A percentile compares a stretch with the other conserved stretches of the same genome.
These are phyloP conservation scores for Blastobotrys persicus DNA, from an alignment of 1,139 yeast species.

Conservation along the genomic window DNA sequence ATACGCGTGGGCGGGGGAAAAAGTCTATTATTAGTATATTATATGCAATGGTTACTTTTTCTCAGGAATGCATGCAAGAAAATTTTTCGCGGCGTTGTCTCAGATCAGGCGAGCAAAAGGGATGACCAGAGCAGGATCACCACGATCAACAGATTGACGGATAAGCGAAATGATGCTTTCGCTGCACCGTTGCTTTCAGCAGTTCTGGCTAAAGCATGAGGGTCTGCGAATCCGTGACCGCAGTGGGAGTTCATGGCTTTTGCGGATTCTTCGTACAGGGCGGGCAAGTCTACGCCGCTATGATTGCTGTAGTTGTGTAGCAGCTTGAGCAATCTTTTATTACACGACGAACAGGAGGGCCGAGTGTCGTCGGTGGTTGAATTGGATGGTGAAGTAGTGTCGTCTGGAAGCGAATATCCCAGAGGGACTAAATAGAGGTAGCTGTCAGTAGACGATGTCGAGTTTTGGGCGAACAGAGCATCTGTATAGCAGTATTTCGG, in stretches of 20 bases:
- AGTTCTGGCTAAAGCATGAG: background rate
- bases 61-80: background rate
- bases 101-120: background rate
- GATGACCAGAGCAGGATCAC: slow-evolving; percentile 4
- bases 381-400: slow-evolving; percentile 1
- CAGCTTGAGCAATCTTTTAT: slow-evolving; percentile 29
- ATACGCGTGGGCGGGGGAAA: background rate
- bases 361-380: background rate
- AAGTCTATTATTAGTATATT: background rate
- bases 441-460: slow-evolving; percentile 28
- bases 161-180: background rate
- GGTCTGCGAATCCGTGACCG: background rate
- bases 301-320: slow-evolving; percentile 26
- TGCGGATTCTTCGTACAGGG: slow-evolving; percentile 2
- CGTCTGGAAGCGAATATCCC: slow-evolving; percentile 29
- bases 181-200: background rate
- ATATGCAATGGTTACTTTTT: background rate
- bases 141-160: slow-evolving; percentile 10
- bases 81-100: background rate
- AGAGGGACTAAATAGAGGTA: slow-evolving; percentile 35
- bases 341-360: slow-evolving; percentile 33
- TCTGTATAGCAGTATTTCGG: slow-evolving; percentile 33
- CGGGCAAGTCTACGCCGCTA: background rate
- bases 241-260: background rate
- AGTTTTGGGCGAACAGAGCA: slow-evolving; percentile 27